Percentiles rank a stretch among this genome's conserved stretches.
These are phyloP conservation scores for Globisporangium nodosum DNA, from an alignment of 352 stramenopile genomes.

Conservation along the genomic window DNA sequence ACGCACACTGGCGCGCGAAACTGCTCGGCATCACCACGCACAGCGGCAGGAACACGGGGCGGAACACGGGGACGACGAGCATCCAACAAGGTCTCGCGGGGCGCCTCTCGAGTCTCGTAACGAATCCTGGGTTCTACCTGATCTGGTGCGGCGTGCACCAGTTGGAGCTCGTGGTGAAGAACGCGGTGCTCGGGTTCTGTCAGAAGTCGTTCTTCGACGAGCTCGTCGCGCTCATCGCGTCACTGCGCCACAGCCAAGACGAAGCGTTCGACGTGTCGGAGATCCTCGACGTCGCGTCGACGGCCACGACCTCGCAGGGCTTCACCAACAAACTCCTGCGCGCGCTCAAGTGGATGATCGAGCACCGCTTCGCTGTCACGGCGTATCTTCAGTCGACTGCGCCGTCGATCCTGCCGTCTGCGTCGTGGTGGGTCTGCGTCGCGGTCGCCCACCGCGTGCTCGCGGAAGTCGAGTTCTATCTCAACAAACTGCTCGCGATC, in stretches of 20 bases:
- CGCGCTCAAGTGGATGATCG: conserved; percentile 48
- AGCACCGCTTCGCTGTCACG: conserved; percentile 26
- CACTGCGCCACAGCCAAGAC: conserved; percentile 24
- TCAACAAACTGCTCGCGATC: conserved; percentile 48
- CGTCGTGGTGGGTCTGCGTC: conserved; percentile 57
- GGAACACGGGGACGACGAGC: conserved; percentile 33
- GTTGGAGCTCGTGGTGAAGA: conserved; percentile 56
- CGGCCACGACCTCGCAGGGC: conserved; percentile 23
- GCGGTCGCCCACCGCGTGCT: conserved; percentile 41
- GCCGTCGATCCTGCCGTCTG: conserved; percentile 24
- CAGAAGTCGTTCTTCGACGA: conserved; percentile 49
- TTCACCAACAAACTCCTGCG: conserved; percentile 39
- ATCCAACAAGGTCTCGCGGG: conserved; percentile 40
- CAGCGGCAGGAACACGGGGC: conserved; percentile 33
- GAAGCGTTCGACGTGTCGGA: conserved; percentile 17
- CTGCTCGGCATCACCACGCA: conserved; percentile 45
- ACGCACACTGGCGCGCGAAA: conserved; percentile 46
- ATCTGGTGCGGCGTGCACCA: conserved; percentile 58
- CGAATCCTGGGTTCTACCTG: conserved; percentile 43
- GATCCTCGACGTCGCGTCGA: conserved; percentile 32
- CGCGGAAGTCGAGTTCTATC: conserved; percentile 50
- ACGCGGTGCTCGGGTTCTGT: conserved; percentile 36
- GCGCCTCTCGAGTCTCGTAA: conserved; percentile 35
- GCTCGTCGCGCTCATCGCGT: conserved; percentile 34
- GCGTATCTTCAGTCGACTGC: conserved; percentile 20